phyloP scores from a whole-genome alignment of 2,329 filamentous ascomycete genomes.

The Beauveria australis region DNA sequence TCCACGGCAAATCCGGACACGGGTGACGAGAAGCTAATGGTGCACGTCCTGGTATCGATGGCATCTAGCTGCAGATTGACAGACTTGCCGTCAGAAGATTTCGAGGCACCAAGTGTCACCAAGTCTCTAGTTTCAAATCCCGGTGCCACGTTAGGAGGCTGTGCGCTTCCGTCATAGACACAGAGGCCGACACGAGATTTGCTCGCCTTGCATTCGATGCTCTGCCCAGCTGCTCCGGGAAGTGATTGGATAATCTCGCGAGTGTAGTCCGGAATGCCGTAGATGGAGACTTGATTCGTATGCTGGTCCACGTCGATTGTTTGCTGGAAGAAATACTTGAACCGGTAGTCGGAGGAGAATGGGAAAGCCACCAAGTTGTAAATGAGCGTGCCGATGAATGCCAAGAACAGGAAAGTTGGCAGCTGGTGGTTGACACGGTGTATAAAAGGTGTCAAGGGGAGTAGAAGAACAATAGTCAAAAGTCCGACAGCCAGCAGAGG shows the following conservation, averaged over 20 bases:
- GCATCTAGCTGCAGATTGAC: conserved; percentile 62
- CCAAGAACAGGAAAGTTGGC: conserved; percentile 63
- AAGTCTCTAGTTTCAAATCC: conserved; percentile 44
- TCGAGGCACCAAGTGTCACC: conserved; percentile 47
- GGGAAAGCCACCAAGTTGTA: conserved; percentile 87
- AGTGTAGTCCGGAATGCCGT: conserved; percentile 60
- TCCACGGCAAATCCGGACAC: conserved; percentile 57
- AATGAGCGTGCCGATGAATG: conserved; percentile 67
- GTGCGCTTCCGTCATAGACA: conserved; percentile 53
- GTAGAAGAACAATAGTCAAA: conserved; percentile 62
- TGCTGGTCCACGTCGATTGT: conserved; percentile 67
- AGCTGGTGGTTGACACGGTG: conserved; percentile 80
- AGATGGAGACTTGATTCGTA: conserved; percentile 60
- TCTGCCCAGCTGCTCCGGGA: conserved; percentile 60
- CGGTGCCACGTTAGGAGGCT: conserved; percentile 53
- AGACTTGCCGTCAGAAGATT: conserved; percentile 30
- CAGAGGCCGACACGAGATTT: conserved; percentile 42
- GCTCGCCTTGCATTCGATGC: conserved; percentile 51
- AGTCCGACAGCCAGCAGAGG: conserved; percentile 64
- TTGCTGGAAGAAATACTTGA: conserved; percentile 86
- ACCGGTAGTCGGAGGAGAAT: conserved; percentile 68
- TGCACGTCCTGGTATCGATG: conserved; percentile 70
- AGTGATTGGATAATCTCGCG: conserved; percentile 58
- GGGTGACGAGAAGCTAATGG: conserved; percentile 61
- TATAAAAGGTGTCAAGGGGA: conserved; percentile 74